These are phyloP conservation scores for Echeveria elegans DNA, from an alignment of 164 flowering plant species.

Conservation along the genomic window DNA sequence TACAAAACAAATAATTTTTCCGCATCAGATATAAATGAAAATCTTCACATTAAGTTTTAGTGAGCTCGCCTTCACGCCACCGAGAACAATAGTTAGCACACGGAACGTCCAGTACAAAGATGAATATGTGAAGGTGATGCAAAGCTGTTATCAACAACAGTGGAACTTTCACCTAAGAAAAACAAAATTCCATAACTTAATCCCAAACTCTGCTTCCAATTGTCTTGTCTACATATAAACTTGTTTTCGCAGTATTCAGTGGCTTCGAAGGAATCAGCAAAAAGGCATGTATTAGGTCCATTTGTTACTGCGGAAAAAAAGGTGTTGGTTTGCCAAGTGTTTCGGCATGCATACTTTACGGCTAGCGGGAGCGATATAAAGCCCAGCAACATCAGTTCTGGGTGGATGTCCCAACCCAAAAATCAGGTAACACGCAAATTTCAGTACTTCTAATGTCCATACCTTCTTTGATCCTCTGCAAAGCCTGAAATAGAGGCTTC, in stretches of 20 bases:
- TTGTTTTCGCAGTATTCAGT: neutral
- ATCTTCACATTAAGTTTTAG: neutral
- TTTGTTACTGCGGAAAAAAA: neutral
- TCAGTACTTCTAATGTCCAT: too few species aligned
- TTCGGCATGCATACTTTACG: conserved; percentile 44
- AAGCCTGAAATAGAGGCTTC: conserved; percentile 62
- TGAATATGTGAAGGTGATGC: conserved; percentile 31
- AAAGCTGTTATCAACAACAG: conserved; percentile 17
- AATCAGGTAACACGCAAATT: too few species aligned
- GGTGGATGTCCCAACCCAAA: neutral
- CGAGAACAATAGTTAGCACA: conserved; percentile 25
- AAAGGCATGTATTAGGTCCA: neutral
- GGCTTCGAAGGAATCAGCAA: neutral
- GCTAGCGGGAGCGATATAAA: conserved; percentile 68
- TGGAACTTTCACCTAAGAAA: conserved; percentile 14
- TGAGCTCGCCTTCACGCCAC: conserved; percentile 16
- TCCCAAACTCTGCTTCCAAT: neutral
- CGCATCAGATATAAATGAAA: neutral
- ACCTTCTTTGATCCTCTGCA: conserved; percentile 87
- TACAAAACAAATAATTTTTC: neutral
- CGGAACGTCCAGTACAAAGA: conserved; percentile 24
- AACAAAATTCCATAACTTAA: too few species aligned
- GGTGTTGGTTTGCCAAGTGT: conserved; percentile 8
- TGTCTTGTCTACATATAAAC: neutral
- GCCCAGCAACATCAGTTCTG: conserved; percentile 88